Percentiles rank a stretch among this genome's conserved stretches.
phyloP scores from a whole-genome alignment of 1,284 basidiomycete species.

The Dichomitus squalens region DNA sequence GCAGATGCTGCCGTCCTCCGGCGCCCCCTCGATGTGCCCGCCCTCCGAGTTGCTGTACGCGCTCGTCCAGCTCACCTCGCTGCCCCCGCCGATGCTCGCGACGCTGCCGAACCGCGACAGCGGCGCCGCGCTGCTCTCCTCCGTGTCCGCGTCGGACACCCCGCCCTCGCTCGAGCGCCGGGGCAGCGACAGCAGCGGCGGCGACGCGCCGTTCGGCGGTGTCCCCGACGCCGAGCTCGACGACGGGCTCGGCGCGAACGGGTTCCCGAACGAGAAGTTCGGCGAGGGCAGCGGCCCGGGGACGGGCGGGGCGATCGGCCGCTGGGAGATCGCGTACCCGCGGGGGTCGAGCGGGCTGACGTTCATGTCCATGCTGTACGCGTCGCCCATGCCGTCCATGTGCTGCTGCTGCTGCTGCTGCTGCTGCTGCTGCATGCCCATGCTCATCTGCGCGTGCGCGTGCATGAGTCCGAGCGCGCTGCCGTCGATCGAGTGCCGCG shows the following conservation, averaged over 20 bases:
- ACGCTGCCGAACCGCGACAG: slow-evolving; percentile 29
- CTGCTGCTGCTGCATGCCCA: slow-evolving; percentile 8
- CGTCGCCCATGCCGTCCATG: slow-evolving; percentile 4
- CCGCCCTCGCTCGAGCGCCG: slow-evolving; percentile 22
- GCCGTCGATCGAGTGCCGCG: slow-evolving; percentile 23
- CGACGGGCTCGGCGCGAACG: slow-evolving; percentile 36
- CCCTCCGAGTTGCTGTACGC: slow-evolving; percentile 22
- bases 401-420: too few species aligned
- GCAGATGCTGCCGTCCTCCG: slow-evolving; percentile 16
- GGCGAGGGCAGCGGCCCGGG: slow-evolving; percentile 72
- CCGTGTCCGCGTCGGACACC: slow-evolving; percentile 26
- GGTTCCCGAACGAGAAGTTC: slow-evolving; percentile 64
- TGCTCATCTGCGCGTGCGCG: slow-evolving; percentile 20
- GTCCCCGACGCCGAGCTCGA: slow-evolving; percentile 19
- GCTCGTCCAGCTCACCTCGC: slow-evolving; percentile 32
- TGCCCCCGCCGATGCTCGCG: slow-evolving; percentile 29
- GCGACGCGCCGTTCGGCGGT: slow-evolving; percentile 19
- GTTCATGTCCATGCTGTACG: slow-evolving; percentile 8
- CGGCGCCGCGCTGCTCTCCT: slow-evolving; percentile 23
- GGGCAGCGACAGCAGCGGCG: slow-evolving; percentile 15
- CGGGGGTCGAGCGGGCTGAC: slow-evolving; percentile 22
- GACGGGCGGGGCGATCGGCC: slow-evolving; percentile 54
- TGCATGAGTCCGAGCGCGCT: slow-evolving; percentile 20
- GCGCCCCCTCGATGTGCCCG: slow-evolving; percentile 10
- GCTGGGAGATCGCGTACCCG: slow-evolving; percentile 51